These are phyloP conservation scores for Fusarium robinianum DNA, from an alignment of 2,329 filamentous ascomycete genomes.

Conservation along the genomic window DNA sequence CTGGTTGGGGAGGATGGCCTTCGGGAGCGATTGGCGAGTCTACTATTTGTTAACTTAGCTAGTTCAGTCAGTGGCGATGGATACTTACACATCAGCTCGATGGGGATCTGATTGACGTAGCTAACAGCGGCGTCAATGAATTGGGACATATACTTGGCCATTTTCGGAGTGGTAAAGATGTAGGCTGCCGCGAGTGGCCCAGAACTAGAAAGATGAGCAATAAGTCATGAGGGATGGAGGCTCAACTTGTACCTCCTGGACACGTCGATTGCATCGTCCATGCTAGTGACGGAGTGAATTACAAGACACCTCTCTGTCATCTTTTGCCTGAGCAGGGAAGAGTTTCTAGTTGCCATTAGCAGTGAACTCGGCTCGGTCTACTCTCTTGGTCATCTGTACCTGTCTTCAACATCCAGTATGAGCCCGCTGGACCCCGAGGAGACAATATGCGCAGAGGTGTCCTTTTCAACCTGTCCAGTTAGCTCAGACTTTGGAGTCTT, in stretches of 20 bases:
- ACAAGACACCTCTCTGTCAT: slow-evolving; percentile 13
- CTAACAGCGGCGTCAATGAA: slow-evolving; percentile 16
- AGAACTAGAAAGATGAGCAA: background rate
- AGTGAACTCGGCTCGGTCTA: rapidly evolving
- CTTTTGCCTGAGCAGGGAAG: slow-evolving; percentile 8
- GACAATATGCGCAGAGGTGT: slow-evolving; percentile 8
- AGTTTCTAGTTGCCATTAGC: background rate
- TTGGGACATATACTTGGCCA: slow-evolving; percentile 23
- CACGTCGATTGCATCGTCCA: slow-evolving; percentile 22
- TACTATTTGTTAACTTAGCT: background rate
- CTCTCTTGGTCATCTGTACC: background rate
- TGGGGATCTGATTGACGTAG: slow-evolving; percentile 17
- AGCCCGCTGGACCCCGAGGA: slow-evolving; percentile 15
- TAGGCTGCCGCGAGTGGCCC: slow-evolving; percentile 14
- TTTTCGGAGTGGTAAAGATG: slow-evolving; percentile 14
- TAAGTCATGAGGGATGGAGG: rapidly evolving
- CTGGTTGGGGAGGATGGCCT: slow-evolving; percentile 3
- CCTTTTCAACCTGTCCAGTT: slow-evolving; percentile 12
- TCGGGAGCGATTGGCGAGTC: slow-evolving; percentile 13
- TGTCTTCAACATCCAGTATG: slow-evolving; percentile 16
- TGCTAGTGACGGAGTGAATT: slow-evolving; percentile 21
- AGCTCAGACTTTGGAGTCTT: background rate
- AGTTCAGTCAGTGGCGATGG: background rate
- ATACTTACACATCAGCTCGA: slow-evolving; percentile 13
- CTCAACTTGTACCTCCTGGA: slow-evolving; percentile 2